phyloP scores from a whole-genome alignment of 2,329 filamentous ascomycete species.

The Stemphylium vesicarium region DNA sequence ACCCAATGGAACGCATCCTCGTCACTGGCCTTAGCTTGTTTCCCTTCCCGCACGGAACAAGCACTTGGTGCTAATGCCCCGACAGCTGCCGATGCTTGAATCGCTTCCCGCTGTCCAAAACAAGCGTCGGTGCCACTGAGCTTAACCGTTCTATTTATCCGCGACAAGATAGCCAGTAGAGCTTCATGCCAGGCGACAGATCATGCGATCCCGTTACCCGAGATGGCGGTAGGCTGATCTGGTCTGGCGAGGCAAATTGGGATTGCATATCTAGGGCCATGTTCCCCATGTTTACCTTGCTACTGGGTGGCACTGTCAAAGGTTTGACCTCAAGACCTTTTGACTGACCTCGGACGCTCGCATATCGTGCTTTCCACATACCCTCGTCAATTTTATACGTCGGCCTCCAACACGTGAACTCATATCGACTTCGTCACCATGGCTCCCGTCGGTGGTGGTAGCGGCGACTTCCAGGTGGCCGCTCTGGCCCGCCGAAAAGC shows the following conservation, averaged over 20 bases:
- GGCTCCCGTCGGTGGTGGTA: conserved; percentile 47
- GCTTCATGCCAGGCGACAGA: conserved; percentile 4
- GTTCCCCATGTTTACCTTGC: conserved; percentile 5
- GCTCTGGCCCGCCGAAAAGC: conserved; percentile 51
- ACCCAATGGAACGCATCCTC: conserved; percentile 1
- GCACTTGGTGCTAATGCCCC: background rate
- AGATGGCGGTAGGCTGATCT: background rate
- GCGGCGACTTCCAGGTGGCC: conserved; percentile 47
- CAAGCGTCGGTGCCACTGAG: conserved; percentile 9
- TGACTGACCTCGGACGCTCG: background rate
- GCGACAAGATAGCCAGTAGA: background rate
- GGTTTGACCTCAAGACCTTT: conserved; percentile 5
- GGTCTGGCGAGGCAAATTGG: background rate
- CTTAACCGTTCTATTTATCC: conserved; percentile 12
- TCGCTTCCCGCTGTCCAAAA: background rate
- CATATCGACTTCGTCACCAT: conserved; percentile 27
- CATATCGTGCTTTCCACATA: background rate
- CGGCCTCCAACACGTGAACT: conserved; percentile 1
- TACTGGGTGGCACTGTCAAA: conserved; percentile 4
- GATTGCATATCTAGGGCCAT: conserved; percentile 7
- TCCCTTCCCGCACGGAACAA: background rate
- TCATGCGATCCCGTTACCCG: conserved; percentile 1
- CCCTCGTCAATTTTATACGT: background rate
- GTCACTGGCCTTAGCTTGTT: conserved; percentile 1
- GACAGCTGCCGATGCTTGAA: conserved; percentile 4